Conservation (phyloP, 2,329 filamentous ascomycete species). For the Fusarium gaditjirri region DNA sequence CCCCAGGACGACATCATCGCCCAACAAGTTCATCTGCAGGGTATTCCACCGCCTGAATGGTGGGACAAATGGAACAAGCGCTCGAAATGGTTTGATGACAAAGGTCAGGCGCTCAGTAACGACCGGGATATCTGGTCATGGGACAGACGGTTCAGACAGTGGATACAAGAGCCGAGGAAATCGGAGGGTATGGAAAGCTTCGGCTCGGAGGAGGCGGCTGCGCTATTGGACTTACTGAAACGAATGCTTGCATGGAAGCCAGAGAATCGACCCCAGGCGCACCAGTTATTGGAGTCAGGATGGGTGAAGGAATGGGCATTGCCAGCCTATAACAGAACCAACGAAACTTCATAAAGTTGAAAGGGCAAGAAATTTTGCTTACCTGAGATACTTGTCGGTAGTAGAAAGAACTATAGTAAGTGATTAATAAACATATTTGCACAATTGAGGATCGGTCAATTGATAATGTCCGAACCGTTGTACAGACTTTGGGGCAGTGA, state of each 20-base stretch:
- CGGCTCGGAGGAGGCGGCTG: background rate
- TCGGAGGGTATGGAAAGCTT: background rate
- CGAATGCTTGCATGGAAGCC: constrained; percentile 26
- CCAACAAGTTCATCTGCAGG: constrained; percentile 35
- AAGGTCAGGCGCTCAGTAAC: constrained; percentile 13
- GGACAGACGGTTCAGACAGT: constrained; percentile 17
- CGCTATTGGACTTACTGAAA: constrained; percentile 7
- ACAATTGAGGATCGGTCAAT: background rate
- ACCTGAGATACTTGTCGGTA: background rate
- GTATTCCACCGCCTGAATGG: constrained; percentile 35
- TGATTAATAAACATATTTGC: background rate
- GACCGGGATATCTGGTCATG: constrained; percentile 6
- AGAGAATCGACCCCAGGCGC: background rate
- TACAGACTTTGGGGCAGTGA: background rate
- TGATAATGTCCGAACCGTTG: background rate
- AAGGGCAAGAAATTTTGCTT: background rate
- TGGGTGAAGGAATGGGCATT: constrained; percentile 36
- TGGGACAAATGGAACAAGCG: constrained; percentile 37
- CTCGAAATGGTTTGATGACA: constrained; percentile 34
- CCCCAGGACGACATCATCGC: constrained; percentile 30
- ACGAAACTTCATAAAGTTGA: background rate
- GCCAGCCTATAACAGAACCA: background rate
- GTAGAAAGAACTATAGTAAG: background rate
- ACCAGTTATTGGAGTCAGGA: constrained; percentile 10
- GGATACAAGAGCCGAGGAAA: constrained; percentile 15